phyloP scores from a whole-genome alignment of 1,139 yeast species.

The Lodderomyces oxycetoniae region DNA sequence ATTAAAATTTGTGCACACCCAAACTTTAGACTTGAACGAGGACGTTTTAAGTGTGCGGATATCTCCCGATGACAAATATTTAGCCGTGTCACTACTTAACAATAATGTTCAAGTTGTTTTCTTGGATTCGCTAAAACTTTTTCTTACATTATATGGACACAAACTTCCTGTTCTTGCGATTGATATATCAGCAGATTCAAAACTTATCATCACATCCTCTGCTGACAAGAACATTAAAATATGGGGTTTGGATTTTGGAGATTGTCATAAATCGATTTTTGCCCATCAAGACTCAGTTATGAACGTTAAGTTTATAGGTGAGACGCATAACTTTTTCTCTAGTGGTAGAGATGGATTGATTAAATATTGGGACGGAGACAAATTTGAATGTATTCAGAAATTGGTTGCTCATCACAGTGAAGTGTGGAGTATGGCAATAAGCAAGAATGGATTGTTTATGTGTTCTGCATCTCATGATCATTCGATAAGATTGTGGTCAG shows the following conservation, averaged over 20 bases:
- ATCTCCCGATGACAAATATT: conserved; percentile 73
- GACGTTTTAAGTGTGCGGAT: conserved; percentile 77
- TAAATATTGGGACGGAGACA: conserved; percentile 98
- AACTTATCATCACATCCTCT: conserved; percentile 82
- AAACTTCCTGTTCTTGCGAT: conserved; percentile 88
- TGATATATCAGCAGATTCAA: conserved; percentile 85
- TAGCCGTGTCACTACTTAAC: conserved; percentile 84
- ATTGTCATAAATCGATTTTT: conserved; percentile 92
- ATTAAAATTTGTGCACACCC: conserved; percentile 64
- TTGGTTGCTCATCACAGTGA: conserved; percentile 86
- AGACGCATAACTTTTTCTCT: conserved; percentile 82
- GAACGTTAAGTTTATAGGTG: conserved; percentile 80
- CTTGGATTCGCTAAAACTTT: conserved; percentile 80
- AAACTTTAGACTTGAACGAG: conserved; percentile 79
- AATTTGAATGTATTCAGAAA: conserved; percentile 89
- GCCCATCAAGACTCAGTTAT: conserved; percentile 96
- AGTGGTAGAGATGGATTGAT: conserved; percentile 84
- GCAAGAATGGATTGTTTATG: conserved; percentile 66
- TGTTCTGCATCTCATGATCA: conserved; percentile 93
- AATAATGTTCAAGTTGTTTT: conserved; percentile 92
- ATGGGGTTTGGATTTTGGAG: conserved; percentile 99
- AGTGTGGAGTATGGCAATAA: conserved; percentile 85
- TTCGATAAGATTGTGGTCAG: conserved; percentile 85
- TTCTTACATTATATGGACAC: conserved; percentile 88
- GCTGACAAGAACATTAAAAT: conserved; percentile 96